These are phyloP conservation scores for Agapanthus africanus DNA, from an alignment of 106 monocot species.

Conservation along the genomic window DNA sequence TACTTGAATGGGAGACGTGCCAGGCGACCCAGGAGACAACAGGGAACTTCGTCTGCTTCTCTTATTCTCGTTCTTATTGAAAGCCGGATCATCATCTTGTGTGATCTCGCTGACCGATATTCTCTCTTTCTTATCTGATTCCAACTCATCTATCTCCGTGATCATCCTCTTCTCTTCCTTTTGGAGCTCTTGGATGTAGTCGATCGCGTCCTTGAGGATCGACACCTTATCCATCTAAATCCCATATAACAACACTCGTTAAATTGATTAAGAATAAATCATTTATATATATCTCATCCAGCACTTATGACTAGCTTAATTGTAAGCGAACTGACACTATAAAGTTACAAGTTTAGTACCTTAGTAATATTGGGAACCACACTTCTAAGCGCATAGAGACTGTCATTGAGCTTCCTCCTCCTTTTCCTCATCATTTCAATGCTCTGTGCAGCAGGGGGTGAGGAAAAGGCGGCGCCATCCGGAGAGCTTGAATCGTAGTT, in stretches of 20 bases:
- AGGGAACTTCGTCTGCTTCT: neutral
- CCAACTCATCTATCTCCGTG: conserved; percentile 19
- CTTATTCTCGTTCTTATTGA: neutral
- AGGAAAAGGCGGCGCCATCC: conserved; percentile 6
- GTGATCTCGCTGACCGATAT: neutral
- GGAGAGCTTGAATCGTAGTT: conserved; percentile 49
- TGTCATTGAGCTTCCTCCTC: too few relatives aligned
- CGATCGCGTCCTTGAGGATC: conserved; percentile 67
- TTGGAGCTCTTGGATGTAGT: conserved; percentile 59
- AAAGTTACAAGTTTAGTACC: too few relatives aligned
- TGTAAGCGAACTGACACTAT: too few relatives aligned
- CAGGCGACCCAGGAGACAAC: neutral
- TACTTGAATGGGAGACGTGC: neutral
- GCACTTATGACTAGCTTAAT: too few relatives aligned
- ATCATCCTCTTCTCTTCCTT: conserved; percentile 39
- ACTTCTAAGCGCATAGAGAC: too few relatives aligned
- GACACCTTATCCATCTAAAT: conserved; percentile 74
- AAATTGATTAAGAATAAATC: too few relatives aligned
- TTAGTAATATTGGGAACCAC: too few relatives aligned
- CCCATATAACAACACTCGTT: too few relatives aligned
- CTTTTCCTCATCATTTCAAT: too few relatives aligned
- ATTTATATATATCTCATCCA: too few relatives aligned
- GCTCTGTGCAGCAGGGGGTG: neutral
- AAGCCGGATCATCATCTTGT: neutral
- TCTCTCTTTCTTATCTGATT: too few relatives aligned